Percentiles rank a stretch among this genome's conserved stretches.
Evolutionary conservation across 371 early-diverging fungal species (phyloP).

Genomic region (Lichtheimia ornata): DNA sequence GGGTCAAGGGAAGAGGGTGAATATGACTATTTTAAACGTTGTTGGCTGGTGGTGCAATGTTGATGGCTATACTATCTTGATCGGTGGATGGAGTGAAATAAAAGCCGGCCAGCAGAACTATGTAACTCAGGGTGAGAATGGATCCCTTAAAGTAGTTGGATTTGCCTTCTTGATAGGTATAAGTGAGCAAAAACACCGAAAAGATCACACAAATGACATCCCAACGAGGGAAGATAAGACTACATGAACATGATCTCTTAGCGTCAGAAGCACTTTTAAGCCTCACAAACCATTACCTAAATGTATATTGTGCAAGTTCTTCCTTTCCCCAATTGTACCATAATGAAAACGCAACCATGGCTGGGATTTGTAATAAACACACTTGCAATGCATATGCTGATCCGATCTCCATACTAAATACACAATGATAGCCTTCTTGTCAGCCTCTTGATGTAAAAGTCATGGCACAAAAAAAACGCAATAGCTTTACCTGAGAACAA

Average conservation of each 20-base stretch:
- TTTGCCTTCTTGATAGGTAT: constrained; percentile 94
- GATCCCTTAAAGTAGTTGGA: constrained; percentile 96
- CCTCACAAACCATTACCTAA: constrained; percentile 32
- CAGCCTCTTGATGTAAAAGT: neutral
- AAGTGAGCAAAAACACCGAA: constrained; percentile 85
- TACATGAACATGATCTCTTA: constrained; percentile 27
- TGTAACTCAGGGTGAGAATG: constrained; percentile 84
- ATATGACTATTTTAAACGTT: neutral
- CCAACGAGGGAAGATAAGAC: constrained; percentile 91
- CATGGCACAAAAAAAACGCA: neutral
- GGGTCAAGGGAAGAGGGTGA: no score
- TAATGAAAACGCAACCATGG: constrained; percentile 85
- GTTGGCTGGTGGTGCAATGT: constrained; percentile 1
- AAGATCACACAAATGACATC: constrained; percentile 87
- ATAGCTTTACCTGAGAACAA: constrained; percentile 67
- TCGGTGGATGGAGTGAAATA: constrained; percentile 68
- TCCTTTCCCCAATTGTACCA: constrained; percentile 61
- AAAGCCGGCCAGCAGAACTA: constrained; percentile 80
- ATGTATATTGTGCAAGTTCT: constrained; percentile 35
- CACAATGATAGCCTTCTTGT: neutral
- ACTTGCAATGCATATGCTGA: constrained; percentile 96
- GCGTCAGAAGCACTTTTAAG: no score
- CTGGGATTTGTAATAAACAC: constrained; percentile 92
- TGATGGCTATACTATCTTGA: constrained; percentile 17
- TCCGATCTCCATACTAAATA: constrained; percentile 87